These are phyloP conservation scores for Zychaea mexicana DNA, from an alignment of 371 early-diverging fungal genomes.

Conservation along the genomic window DNA sequence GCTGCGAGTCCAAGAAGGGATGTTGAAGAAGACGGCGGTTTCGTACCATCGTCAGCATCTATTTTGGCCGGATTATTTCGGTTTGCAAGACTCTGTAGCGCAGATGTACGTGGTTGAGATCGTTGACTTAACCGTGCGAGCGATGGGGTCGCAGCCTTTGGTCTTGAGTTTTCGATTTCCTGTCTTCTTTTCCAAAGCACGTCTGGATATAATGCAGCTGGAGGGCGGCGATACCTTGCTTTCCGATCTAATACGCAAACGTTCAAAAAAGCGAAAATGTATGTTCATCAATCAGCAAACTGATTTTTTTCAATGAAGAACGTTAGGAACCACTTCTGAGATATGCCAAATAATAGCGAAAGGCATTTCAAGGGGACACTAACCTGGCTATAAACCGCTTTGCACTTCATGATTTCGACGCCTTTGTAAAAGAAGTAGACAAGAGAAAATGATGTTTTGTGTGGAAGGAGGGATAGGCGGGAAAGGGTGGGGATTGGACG, in stretches of 20 bases:
- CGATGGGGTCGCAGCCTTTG: neutral
- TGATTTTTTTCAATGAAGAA: neutral
- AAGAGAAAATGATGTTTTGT: neutral
- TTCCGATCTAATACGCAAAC: slow-evolving; percentile 15
- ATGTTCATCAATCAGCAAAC: too few relatives aligned
- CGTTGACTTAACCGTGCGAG: slow-evolving; percentile 1
- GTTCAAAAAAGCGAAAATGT: neutral
- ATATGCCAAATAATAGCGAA: too few relatives aligned
- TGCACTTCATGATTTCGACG: too few relatives aligned
- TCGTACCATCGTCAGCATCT: neutral
- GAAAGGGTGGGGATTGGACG: slow-evolving; percentile 3
- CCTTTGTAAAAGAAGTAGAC: too few relatives aligned
- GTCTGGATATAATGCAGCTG: slow-evolving; percentile 16
- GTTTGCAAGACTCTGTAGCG: slow-evolving; percentile 12
- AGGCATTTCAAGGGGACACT: too few relatives aligned
- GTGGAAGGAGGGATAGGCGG: slow-evolving; percentile 3
- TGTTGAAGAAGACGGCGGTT: neutral
- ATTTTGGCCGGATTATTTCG: neutral
- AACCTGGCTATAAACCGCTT: too few relatives aligned
- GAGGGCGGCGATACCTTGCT: slow-evolving; percentile 26
- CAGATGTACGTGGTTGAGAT: neutral
- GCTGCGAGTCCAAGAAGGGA: neutral
- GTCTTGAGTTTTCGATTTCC: neutral
- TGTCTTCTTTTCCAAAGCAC: neutral
- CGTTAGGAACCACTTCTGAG: neutral